Percentiles rank a stretch among this genome's conserved stretches.
These are phyloP conservation scores for Copromyces sp. DNA, from an alignment of 495 filamentous ascomycete genomes.

Conservation along the genomic window DNA sequence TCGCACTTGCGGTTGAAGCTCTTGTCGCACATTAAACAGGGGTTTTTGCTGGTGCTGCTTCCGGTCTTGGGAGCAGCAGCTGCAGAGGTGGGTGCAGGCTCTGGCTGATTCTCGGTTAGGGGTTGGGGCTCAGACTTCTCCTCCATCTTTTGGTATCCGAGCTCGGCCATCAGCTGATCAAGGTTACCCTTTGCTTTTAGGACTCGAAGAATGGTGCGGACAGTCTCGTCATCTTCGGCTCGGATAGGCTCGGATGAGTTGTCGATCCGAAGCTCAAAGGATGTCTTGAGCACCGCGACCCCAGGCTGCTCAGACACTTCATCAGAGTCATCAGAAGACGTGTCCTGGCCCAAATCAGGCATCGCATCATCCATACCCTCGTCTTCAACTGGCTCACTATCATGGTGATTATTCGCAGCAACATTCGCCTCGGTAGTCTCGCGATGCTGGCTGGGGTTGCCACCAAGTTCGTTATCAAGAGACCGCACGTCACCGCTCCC, in stretches of 20 bases:
- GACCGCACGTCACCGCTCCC: not conserved
- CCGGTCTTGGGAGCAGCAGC: slow-evolving; percentile 16
- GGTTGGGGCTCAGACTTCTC: not conserved
- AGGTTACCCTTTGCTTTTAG: slow-evolving; percentile 12
- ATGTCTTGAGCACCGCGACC: not conserved
- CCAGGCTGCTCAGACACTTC: not conserved
- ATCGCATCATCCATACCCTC: not conserved
- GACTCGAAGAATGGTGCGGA: slow-evolving; percentile 4
- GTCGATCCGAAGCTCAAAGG: not conserved
- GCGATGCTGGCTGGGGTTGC: not conserved
- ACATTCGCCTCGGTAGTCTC: not conserved
- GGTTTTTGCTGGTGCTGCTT: slow-evolving; percentile 20
- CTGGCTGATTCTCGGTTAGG: not conserved
- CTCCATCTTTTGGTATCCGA: slow-evolving; percentile 25
- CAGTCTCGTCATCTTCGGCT: slow-evolving; percentile 17
- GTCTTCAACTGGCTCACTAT: not conserved
- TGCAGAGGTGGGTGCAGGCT: not conserved
- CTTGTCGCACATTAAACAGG: slow-evolving; percentile 47
- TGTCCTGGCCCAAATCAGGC: not conserved
- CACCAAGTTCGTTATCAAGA: not conserved
- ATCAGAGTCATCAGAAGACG: not conserved
- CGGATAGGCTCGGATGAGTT: not conserved
- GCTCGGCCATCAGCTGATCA: slow-evolving; percentile 16
- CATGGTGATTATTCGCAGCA: not conserved
- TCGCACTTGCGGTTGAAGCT: slow-evolving; percentile 52